Conservation (phyloP, 139 green algal species). For the Haematococcus lacustris region DNA sequence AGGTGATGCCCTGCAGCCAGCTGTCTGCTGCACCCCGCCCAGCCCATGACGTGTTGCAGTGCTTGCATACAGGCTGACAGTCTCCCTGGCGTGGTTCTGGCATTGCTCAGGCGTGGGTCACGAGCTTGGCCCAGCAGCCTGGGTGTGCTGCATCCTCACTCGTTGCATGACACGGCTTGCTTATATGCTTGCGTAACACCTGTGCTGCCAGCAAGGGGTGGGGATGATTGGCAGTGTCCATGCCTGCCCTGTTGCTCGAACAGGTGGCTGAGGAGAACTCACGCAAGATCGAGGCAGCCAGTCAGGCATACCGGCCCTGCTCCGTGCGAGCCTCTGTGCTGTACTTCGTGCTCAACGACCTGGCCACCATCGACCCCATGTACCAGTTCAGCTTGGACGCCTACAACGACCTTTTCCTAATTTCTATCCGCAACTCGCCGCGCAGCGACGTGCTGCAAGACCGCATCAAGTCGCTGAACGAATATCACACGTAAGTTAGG, state of each 20-base stretch:
- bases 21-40: neutral
- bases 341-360: constrained; percentile 80
- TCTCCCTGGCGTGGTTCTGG: too few relatives aligned
- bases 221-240: too few relatives aligned
- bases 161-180: too few relatives aligned
- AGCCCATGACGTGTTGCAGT: neutral
- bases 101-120: too few relatives aligned
- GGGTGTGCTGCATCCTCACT: too few relatives aligned
- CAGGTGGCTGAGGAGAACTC: constrained; percentile 66
- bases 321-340: constrained; percentile 59
- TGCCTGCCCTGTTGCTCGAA: too few relatives aligned
- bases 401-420: constrained; percentile 74
- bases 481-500: constrained; percentile 61
- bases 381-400: constrained; percentile 86
- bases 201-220: too few relatives aligned
- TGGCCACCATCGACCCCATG: constrained; percentile 74
- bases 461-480: constrained; percentile 75
- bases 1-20: neutral
- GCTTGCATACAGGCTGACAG: too few relatives aligned
- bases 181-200: too few relatives aligned
- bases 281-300: constrained; percentile 65
- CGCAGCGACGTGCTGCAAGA: constrained; percentile 48
- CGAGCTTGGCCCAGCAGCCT: too few relatives aligned
- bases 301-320: constrained; percentile 57
- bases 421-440: constrained; percentile 48